Percentiles rank a stretch among this genome's conserved stretches.
Evolutionary conservation across 805 yeast genomes (phyloP).

Genomic region (Teunomyces atbi): DNA sequence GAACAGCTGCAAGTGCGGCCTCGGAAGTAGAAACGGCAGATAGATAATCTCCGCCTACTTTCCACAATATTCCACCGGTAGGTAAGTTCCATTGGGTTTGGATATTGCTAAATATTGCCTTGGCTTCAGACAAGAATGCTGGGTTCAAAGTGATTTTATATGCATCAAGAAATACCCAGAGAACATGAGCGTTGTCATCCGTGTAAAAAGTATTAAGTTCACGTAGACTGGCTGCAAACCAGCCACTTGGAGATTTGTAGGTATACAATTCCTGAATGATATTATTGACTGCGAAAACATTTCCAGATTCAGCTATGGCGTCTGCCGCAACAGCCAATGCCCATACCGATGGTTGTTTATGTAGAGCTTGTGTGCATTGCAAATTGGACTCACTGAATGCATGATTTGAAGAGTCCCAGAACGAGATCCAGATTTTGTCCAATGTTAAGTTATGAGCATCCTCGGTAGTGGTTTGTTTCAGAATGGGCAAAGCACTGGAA

Average conservation of each 20-base stretch:
- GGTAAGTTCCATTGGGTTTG: conserved; percentile 7
- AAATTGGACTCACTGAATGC: conserved; percentile 9
- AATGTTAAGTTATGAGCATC: conserved; percentile 10
- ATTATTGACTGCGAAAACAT: conserved; percentile 1
- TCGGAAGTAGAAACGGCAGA: conserved; percentile 15
- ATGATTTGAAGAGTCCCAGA: conserved; percentile 15
- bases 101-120: conserved; percentile 8
- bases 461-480: background rate
- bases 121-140: conserved; percentile 8
- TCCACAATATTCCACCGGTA: conserved; percentile 13
- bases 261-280: conserved; percentile 8
- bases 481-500: background rate
- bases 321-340: conserved; percentile 13
- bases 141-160: conserved; percentile 8
- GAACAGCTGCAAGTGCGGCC: conserved; percentile 14
- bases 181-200: conserved; percentile 15
- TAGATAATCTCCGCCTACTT: conserved; percentile 10
- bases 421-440: conserved; percentile 15
- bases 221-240: conserved; percentile 12
- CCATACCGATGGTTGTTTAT: conserved; percentile 12
- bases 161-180: conserved; percentile 14
- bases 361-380: conserved; percentile 5
- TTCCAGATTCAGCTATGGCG: conserved; percentile 9
- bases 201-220: conserved; percentile 12
- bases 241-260: conserved; percentile 9